Conservation (phyloP, 2,329 filamentous ascomycete species). For the Parascedosporium putredinis region DNA sequence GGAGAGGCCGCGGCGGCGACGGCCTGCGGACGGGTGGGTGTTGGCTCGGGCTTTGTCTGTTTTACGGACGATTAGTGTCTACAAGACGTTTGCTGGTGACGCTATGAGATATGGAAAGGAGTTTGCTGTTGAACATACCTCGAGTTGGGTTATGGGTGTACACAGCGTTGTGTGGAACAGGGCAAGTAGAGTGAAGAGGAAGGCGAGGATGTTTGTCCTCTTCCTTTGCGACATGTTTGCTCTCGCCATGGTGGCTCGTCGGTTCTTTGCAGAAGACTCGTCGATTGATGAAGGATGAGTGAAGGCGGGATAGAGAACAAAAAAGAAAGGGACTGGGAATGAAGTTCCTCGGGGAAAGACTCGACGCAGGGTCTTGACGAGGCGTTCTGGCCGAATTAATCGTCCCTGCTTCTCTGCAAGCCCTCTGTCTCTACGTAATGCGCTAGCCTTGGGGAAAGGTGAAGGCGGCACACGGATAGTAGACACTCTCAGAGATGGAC, state of each 20-base stretch:
- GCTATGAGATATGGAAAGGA: not conserved
- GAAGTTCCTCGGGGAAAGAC: no score
- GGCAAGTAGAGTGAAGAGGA: not conserved
- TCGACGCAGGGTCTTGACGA: no score
- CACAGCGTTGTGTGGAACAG: not conserved
- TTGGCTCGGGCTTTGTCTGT: not conserved
- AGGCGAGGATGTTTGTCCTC: not conserved
- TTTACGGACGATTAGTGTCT: no score
- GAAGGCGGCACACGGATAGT: no score
- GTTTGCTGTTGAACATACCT: not conserved
- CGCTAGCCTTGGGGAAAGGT: no score
- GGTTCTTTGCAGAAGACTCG: not conserved
- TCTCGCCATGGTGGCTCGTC: not conserved
- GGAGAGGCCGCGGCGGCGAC: not conserved
- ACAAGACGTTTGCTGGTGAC: no score
- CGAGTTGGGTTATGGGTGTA: slow-evolving; percentile 1
- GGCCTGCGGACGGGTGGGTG: not conserved
- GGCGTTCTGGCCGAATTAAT: no score
- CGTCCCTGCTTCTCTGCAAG: no score
- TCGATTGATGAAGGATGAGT: not conserved
- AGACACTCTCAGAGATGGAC: no score
- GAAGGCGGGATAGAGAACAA: not conserved
- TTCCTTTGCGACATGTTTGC: not conserved
- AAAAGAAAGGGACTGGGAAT: not conserved
- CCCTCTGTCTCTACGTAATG: no score